These are phyloP conservation scores for Rhazya stricta DNA, from an alignment of 257 asterid genomes.

Conservation along the genomic window DNA sequence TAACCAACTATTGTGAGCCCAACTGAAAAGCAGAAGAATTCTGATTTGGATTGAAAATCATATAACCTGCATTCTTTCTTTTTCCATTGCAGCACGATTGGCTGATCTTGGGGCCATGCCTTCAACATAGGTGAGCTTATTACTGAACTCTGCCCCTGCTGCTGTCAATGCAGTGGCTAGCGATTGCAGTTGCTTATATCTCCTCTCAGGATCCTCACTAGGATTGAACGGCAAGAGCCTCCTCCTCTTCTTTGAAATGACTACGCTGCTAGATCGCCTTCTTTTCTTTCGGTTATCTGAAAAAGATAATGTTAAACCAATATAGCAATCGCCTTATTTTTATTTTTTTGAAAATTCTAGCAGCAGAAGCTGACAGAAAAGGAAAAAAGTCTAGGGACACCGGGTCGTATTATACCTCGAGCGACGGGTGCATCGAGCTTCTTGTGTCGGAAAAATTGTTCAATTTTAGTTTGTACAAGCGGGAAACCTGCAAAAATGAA, in stretches of 20 bases:
- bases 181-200: constrained; percentile 88
- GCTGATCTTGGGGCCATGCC: constrained; percentile 86
- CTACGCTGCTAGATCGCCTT: constrained; percentile 41
- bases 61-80: constrained; percentile 85
- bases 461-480: constrained; percentile 74
- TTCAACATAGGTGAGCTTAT: constrained; percentile 60
- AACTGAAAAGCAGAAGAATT: neutral
- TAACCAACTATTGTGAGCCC: neutral
- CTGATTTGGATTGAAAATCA: neutral
- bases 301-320: neutral
- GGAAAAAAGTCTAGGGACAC: neutral
- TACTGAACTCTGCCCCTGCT: constrained; percentile 59
- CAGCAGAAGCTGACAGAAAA: neutral
- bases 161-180: constrained; percentile 78
- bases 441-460: constrained; percentile 78
- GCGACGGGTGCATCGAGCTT: constrained; percentile 31
- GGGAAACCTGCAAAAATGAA: constrained; percentile 51
- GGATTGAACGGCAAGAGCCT: constrained; percentile 66
- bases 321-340: neutral
- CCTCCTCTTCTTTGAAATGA: constrained; percentile 57
- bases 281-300: constrained; percentile 56
- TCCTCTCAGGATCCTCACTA: constrained; percentile 54
- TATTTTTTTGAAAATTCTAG: neutral
- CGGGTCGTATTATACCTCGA: constrained; percentile 35
- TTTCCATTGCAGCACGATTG: constrained; percentile 56